Evolutionary conservation across 306 rosid species (phyloP).

Genomic region (Canavalia ensiformis): DNA sequence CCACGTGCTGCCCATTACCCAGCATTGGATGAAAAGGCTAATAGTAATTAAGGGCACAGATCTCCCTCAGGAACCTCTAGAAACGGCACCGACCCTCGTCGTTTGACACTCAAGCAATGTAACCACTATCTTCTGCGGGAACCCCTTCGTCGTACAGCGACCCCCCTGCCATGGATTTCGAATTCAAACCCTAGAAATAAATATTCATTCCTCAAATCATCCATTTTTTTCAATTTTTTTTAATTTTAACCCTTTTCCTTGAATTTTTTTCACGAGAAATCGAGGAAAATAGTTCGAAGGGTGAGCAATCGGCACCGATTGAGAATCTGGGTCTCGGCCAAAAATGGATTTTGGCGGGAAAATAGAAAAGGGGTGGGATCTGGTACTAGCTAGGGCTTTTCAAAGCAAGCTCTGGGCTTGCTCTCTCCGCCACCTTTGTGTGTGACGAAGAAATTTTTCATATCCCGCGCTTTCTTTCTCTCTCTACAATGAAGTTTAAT

Average conservation of each 20-base stretch:
- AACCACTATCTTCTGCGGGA: conserved; percentile 23
- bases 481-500: conserved; percentile 48
- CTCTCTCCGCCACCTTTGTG: conserved; percentile 20
- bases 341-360: conserved; percentile 68
- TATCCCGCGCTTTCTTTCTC: conserved; percentile 55
- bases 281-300: background rate
- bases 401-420: conserved; percentile 21
- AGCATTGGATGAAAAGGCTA: conserved; percentile 62
- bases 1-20: conserved; percentile 58
- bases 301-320: conserved; percentile 31
- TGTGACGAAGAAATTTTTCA: conserved; percentile 12
- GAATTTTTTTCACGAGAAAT: background rate
- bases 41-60: conserved; percentile 9
- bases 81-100: conserved; percentile 54
- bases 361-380: conserved; percentile 35
- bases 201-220: conserved; percentile 14
- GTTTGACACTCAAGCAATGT: conserved; percentile 6
- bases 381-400: conserved; percentile 38
- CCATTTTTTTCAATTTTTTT: background rate
- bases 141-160: conserved; percentile 46
- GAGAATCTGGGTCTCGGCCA: conserved; percentile 49
- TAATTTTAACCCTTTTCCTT: background rate
- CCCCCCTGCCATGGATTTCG: conserved; percentile 67
- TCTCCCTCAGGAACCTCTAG: conserved; percentile 51
- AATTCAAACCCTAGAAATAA: conserved; percentile 62